Conservation (phyloP, 495 filamentous ascomycete species). For the Neurospora hispaniola region DNA sequence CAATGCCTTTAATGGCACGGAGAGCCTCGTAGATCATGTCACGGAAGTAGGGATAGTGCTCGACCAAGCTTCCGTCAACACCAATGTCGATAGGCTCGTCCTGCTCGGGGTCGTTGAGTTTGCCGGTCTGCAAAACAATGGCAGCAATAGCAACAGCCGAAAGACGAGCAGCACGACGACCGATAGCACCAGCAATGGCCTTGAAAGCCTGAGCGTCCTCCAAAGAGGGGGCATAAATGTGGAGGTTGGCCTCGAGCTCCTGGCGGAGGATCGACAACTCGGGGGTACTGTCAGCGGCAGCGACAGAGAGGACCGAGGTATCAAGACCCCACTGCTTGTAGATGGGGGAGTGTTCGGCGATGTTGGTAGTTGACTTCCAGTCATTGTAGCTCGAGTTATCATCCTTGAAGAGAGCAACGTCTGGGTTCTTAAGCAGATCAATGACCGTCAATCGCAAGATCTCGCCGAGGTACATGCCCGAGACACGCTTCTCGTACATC, state of each 20-base stretch:
- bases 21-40: constrained; percentile 65
- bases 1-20: constrained; percentile 58
- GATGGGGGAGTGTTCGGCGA: constrained; percentile 53
- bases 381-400: constrained; percentile 54
- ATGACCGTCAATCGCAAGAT: constrained; percentile 72
- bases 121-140: constrained; percentile 63
- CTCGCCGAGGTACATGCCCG: constrained; percentile 96
- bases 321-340: constrained; percentile 82
- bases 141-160: constrained; percentile 78
- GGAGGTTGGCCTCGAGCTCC: constrained; percentile 63
- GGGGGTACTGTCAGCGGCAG: constrained; percentile 59
- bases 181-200: constrained; percentile 70
- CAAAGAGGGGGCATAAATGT: constrained; percentile 54
- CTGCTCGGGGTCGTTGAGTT: constrained; percentile 37
- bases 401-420: constrained; percentile 57
- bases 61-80: constrained; percentile 82
- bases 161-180: constrained; percentile 78
- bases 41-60: constrained; percentile 85
- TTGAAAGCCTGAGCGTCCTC: constrained; percentile 81
- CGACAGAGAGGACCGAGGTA: constrained; percentile 71
- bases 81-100: constrained; percentile 71
- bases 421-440: constrained; percentile 49
- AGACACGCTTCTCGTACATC: constrained; percentile 98
- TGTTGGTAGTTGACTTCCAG: constrained; percentile 53
- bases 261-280: constrained; percentile 56